These are phyloP conservation scores for Xylaria sp. DNA, from an alignment of 2,329 filamentous ascomycete species.

Conservation along the genomic window DNA sequence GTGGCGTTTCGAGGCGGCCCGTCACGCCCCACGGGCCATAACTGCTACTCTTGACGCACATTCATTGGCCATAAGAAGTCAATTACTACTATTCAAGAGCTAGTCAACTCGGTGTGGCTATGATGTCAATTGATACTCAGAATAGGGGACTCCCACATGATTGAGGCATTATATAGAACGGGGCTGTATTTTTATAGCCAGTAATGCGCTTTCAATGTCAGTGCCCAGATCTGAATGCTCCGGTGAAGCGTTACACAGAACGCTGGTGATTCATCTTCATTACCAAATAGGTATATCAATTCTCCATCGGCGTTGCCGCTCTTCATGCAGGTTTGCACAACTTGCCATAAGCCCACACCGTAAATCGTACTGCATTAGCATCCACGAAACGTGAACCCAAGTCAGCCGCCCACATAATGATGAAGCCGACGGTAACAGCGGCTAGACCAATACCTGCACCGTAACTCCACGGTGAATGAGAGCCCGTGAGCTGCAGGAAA, in stretches of 20 bases:
- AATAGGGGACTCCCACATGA: no score
- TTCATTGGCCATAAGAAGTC: no score
- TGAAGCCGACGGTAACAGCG: constrained; percentile 31
- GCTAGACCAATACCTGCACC: constrained; percentile 33
- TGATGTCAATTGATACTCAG: no score
- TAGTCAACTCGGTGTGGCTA: no score
- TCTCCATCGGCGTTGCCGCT: neutral
- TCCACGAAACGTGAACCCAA: constrained; percentile 43
- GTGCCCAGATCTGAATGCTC: no score
- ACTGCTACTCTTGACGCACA: no score
- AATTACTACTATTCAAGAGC: no score
- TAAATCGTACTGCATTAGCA: constrained; percentile 40
- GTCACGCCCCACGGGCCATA: no score
- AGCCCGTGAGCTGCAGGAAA: constrained; percentile 32
- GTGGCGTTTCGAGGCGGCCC: no score
- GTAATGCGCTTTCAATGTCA: no score
- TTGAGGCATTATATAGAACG: no score
- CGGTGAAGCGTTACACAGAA: neutral
- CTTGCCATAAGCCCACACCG: constrained; percentile 38
- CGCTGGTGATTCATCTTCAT: neutral
- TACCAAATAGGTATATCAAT: neutral
- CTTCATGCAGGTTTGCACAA: constrained; percentile 27
- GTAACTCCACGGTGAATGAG: constrained; percentile 35
- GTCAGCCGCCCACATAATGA: constrained; percentile 42
- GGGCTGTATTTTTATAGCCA: no score